A percentile compares a stretch with the other conserved stretches of the same genome.
These are phyloP conservation scores for Penicillium tannophilum DNA, from an alignment of 495 filamentous ascomycete species.

Conservation along the genomic window DNA sequence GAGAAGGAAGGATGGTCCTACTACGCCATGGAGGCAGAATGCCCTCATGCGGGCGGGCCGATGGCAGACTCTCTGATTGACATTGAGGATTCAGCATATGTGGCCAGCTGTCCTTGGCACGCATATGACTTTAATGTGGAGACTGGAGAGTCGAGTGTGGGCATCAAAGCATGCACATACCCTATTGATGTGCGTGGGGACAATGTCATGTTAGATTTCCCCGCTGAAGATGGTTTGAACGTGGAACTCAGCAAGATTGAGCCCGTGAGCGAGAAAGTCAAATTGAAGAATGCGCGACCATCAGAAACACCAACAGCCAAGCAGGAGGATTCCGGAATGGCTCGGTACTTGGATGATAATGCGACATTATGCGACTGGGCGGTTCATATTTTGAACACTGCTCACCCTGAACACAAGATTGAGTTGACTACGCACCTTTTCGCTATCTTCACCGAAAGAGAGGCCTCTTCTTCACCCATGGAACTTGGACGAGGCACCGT, in stretches of 20 bases:
- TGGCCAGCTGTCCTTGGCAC: conserved; percentile 59
- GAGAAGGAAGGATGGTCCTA: conserved; percentile 51
- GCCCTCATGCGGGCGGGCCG: conserved; percentile 54
- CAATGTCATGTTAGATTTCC: conserved; percentile 37
- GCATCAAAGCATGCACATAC: conserved; percentile 56
- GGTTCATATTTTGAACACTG: conserved; percentile 51
- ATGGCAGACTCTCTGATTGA: conserved; percentile 54
- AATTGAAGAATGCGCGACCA: conserved; percentile 44
- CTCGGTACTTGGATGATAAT: conserved; percentile 44
- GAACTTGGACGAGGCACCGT: conserved; percentile 44
- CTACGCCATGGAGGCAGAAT: conserved; percentile 57
- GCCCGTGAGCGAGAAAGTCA: conserved; percentile 53
- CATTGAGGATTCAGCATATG: conserved; percentile 56
- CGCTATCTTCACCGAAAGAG: conserved; percentile 43
- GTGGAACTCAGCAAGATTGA: conserved; percentile 41
- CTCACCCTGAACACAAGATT: conserved; percentile 55
- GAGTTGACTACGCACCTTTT: conserved; percentile 53
- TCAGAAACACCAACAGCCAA: conserved; percentile 14
- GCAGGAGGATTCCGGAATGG: conserved; percentile 21
- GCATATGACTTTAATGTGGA: conserved; percentile 60
- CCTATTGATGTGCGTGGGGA: conserved; percentile 45
- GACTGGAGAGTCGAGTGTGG: conserved; percentile 56
- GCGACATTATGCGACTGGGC: conserved; percentile 56
- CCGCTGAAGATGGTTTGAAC: conserved; percentile 15
- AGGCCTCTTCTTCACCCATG: conserved; percentile 46